Evolutionary conservation across 2,329 filamentous ascomycete species (phyloP), one percentile per base, ranked within the genome.

Genomic region (Diaporthe ilicicola): DNA sequence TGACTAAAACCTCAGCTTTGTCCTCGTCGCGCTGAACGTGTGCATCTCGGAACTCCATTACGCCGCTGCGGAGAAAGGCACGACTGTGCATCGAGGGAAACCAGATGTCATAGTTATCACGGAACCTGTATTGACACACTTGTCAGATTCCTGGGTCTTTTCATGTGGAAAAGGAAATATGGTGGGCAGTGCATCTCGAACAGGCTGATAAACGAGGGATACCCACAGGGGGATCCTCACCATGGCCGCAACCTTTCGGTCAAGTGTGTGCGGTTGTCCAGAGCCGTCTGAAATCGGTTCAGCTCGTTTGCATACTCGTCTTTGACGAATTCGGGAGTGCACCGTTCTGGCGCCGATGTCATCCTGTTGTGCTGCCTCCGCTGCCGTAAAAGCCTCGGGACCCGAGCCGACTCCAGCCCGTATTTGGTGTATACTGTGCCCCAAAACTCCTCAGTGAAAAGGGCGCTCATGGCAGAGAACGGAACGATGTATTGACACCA

Each of bases 21-120:
- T 15, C 12, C 13, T 64, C 59, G 44, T 64, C 59, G n/a, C 59
- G 59, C n/a, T 50, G 44, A 5, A 50, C 24, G 59, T 64, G n/a
- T n/a, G 59, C 44, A 27, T 9, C 27, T 19, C 32, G 42, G 44
- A 64, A 64, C 44, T 64, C 10, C n/a, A 34, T 17, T 37, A 64
- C 46, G 8, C n/a, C 44, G 44, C 5, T 50, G 6, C 59, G 59
- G 15, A 50, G 1, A 0, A 12, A 19, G 4, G 2, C 0, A 8
- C 24, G 15, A 8, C 13, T 12, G 29, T 64, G 59, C 12, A 64
- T 24, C 10, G 59, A 50, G 4, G 1, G 6, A 50, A 12, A 2
- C 59, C 59, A 64, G 10, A 50, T 24, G 1, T 15, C 15, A 0
- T 22, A 7, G 17, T n/a, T 29, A 0, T 37, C 29, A 4, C 6